Evolutionary conservation across 805 yeast genomes (phyloP).

Genomic region (Saturnispora mendoncae): DNA sequence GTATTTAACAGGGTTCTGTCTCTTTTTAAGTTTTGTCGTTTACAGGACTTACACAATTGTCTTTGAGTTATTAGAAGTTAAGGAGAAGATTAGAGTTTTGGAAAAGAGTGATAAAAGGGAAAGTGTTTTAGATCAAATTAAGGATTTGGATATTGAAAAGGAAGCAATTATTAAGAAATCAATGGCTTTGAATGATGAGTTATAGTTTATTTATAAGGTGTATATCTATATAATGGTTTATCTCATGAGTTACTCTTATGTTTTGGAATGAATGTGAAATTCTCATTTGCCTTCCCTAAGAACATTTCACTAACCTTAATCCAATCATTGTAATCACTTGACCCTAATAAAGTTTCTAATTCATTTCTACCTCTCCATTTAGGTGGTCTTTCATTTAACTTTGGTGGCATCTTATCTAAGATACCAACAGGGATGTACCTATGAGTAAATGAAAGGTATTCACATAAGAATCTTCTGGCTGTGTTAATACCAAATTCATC

Average conservation of each 20-base stretch:
- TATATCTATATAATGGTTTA: neutral
- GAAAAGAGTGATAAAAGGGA: conserved; percentile 29
- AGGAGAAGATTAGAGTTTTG: conserved; percentile 37
- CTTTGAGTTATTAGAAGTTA: conserved; percentile 57
- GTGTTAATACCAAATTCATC: conserved; percentile 89
- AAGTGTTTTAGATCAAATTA: conserved; percentile 31
- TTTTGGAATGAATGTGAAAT: conserved; percentile 79
- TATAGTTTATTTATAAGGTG: conserved; percentile 29
- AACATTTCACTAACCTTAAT: conserved; percentile 92
- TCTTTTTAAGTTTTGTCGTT: conserved; percentile 78
- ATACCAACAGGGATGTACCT: conserved; percentile 93
- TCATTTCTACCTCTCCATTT: conserved; percentile 90
- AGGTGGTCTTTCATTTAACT: conserved; percentile 88
- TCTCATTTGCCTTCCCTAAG: conserved; percentile 72
- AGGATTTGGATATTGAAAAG: conserved; percentile 56
- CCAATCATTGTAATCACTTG: conserved; percentile 87
- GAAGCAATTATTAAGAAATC: conserved; percentile 68
- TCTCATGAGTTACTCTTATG: conserved; percentile 82
- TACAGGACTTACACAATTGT: conserved; percentile 78
- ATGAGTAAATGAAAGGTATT: conserved; percentile 87
- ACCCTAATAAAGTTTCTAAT: conserved; percentile 80
- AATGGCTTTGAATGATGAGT: conserved; percentile 52
- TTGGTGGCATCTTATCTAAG: conserved; percentile 79
- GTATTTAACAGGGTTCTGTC: conserved; percentile 91
- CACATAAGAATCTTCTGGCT: conserved; percentile 87